These are phyloP conservation scores for Penicillium hordei DNA, from an alignment of 2,329 filamentous ascomycete genomes.

Conservation along the genomic window DNA sequence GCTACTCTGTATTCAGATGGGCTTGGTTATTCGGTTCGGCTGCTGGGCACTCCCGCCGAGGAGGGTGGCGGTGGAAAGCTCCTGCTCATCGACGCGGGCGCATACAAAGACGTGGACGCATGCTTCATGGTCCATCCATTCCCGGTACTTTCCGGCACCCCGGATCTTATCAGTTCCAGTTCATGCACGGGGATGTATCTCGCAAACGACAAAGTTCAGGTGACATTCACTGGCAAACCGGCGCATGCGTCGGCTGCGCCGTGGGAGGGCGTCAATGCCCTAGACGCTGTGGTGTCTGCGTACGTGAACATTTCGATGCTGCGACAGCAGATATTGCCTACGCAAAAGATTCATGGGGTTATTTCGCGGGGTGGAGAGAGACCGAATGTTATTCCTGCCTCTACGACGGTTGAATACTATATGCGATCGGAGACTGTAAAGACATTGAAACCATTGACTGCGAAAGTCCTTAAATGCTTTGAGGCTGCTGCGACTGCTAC, in stretches of 20 bases:
- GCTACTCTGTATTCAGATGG: conserved; percentile 9
- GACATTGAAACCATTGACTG: conserved; percentile 36
- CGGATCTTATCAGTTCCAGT: conserved; percentile 11
- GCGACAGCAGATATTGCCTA: conserved; percentile 55
- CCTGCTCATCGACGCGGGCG: conserved; percentile 40
- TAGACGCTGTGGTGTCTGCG: conserved; percentile 55
- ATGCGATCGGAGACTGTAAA: conserved; percentile 44
- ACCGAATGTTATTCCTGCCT: conserved; percentile 58
- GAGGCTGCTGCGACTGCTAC: conserved; percentile 35
- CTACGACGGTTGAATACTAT: conserved; percentile 46
- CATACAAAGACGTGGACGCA: conserved; percentile 34
- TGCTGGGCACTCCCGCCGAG: conserved; percentile 33
- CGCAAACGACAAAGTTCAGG: conserved; percentile 33
- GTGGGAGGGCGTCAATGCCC: conserved; percentile 59
- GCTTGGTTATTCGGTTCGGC: conserved; percentile 14
- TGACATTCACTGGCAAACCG: conserved; percentile 51
- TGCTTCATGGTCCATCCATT: conserved; percentile 40
- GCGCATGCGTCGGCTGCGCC: conserved; percentile 57
- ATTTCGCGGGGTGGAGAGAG: conserved; percentile 54
- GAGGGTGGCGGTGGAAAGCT: conserved; percentile 33
- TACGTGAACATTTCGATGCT: conserved; percentile 50
- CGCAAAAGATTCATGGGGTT: conserved; percentile 52
- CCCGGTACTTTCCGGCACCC: conserved; percentile 10
- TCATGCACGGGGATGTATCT: conserved; percentile 19
- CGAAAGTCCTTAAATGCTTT: conserved; percentile 33